phyloP scores from a whole-genome alignment of 148 eudicot species.

The Pharnaceum exiguum region DNA sequence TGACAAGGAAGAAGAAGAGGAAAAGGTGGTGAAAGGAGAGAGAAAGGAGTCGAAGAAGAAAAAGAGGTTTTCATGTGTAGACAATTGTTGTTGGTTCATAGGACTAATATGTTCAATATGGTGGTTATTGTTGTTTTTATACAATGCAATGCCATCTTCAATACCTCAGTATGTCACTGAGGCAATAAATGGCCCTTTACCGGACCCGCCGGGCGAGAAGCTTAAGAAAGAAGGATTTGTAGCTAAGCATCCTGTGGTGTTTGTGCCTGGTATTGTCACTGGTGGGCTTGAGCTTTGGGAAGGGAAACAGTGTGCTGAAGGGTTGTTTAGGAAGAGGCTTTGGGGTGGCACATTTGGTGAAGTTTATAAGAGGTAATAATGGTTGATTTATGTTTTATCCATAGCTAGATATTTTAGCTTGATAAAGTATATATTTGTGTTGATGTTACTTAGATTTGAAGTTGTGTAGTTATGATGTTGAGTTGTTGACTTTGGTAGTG shows the following conservation, averaged over 20 bases:
- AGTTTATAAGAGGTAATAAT: conserved; percentile 91
- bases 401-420: not conserved
- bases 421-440: not conserved
- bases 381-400: too few species aligned
- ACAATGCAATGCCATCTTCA: conserved; percentile 81
- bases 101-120: conserved; percentile 64
- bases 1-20: conserved; percentile 1
- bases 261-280: conserved; percentile 93
- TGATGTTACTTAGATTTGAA: not conserved
- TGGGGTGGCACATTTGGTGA: conserved; percentile 99
- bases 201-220: conserved; percentile 83
- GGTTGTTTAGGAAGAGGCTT: conserved; percentile 75
- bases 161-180: conserved; percentile 88
- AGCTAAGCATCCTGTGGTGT: conserved; percentile 82
- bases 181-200: conserved; percentile 75
- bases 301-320: conserved; percentile 85
- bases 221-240: conserved; percentile 52
- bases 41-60: conserved; percentile 9
- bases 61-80: conserved; percentile 56
- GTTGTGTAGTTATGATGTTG: not conserved
- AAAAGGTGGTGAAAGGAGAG: not conserved
- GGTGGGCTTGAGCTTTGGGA: conserved; percentile 96
- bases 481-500: not conserved
- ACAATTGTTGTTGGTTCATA: conserved; percentile 73
- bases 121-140: conserved; percentile 62